Evolutionary conservation across 148 eudicot genomes (phyloP).

Genomic region (Euryodendron excelsum): DNA sequence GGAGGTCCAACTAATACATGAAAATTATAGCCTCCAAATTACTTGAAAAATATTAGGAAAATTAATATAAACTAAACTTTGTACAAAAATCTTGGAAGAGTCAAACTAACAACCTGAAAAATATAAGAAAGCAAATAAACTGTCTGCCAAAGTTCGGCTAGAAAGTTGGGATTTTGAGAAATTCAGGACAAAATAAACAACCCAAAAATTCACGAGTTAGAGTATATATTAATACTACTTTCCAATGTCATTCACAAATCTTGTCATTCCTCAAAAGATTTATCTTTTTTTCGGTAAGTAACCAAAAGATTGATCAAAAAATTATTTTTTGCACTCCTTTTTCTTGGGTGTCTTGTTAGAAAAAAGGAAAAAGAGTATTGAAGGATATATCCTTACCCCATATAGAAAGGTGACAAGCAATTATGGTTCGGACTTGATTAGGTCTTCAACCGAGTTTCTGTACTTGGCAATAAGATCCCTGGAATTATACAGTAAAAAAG

Average conservation of each 20-base stretch:
- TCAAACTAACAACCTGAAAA: not conserved
- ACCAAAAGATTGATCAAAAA: too few relatives aligned
- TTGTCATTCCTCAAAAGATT: not conserved
- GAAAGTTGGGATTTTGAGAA: not conserved
- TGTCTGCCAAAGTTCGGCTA: not conserved
- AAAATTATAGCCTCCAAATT: not conserved
- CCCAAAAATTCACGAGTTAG: not conserved
- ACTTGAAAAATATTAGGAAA: not conserved
- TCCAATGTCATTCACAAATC: not conserved
- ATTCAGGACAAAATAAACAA: not conserved
- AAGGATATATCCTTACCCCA: conserved; percentile 7
- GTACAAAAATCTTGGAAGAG: not conserved
- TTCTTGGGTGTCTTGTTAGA: not conserved
- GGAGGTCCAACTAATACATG: not conserved
- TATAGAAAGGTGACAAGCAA: not conserved
- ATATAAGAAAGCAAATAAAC: not conserved
- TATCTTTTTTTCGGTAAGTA: too few relatives aligned
- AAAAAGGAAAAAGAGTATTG: not conserved
- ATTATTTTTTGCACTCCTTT: not conserved
- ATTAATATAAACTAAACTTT: too few relatives aligned
- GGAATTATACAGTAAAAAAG: conserved; percentile 12
- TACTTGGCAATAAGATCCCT: conserved; percentile 66
- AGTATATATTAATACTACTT: not conserved
- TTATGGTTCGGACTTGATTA: conserved; percentile 50
- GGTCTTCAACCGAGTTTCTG: conserved; percentile 59